A percentile compares a stretch with the other conserved stretches of the same genome.
phyloP scores from a whole-genome alignment of 208 protist species.

The Phytomonas francai region DNA sequence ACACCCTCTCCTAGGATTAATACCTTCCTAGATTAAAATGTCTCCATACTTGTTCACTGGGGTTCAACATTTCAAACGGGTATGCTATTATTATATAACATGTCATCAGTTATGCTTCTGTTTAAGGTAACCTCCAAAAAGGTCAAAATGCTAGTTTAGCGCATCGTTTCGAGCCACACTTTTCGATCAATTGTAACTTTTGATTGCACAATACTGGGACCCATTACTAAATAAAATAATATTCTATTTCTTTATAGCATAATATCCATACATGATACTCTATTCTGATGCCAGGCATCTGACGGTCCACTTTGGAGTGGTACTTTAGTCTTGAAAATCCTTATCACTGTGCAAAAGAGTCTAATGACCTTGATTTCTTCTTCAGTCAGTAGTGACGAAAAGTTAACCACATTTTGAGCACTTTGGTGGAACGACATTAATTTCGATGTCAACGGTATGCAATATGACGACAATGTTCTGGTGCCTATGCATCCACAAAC shows the following conservation, averaged over 20 bases:
- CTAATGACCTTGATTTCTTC: neutral
- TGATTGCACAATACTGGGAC: neutral
- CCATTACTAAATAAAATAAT: neutral
- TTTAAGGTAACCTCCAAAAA: too few species aligned
- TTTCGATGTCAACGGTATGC: too few species aligned
- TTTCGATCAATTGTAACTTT: neutral
- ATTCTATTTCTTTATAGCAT: neutral
- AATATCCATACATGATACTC: neutral
- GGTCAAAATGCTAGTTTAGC: neutral
- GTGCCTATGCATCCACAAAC: too few species aligned
- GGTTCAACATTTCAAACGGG: too few species aligned
- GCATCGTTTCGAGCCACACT: neutral
- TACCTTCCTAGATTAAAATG: too few species aligned
- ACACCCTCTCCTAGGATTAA: neutral
- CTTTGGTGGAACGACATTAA: conserved; percentile 5
- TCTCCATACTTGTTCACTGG: too few species aligned
- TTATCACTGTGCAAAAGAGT: neutral
- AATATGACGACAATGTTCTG: too few species aligned
- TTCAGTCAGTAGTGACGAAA: neutral
- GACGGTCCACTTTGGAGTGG: neutral
- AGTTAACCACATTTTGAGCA: neutral
- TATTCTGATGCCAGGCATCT: neutral
- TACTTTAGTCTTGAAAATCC: neutral
- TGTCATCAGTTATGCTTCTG: too few species aligned
- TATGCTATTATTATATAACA: too few species aligned